Evolutionary conservation across 2,329 filamentous ascomycete species (phyloP).

Genomic region (Proliferodiscus dingleyae): DNA sequence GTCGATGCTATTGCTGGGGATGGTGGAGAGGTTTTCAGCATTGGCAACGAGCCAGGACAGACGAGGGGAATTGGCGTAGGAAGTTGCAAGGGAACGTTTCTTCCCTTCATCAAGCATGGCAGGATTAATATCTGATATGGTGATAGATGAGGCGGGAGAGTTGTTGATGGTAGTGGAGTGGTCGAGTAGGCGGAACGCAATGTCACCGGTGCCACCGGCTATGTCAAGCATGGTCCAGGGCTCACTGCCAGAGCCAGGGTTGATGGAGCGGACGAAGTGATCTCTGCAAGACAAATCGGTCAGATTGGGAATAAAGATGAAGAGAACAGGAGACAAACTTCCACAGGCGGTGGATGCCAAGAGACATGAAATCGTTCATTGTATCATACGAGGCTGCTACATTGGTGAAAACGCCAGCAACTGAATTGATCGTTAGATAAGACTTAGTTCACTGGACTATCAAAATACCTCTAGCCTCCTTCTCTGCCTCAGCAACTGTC

Average conservation of each 20-base stretch:
- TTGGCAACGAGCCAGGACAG: constrained; percentile 83
- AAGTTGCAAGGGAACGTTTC: constrained; percentile 63
- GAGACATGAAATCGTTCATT: constrained; percentile 99
- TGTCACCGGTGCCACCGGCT: constrained; percentile 94
- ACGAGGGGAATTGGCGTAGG: constrained; percentile 47
- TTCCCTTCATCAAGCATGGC: constrained; percentile 88
- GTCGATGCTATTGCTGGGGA: constrained; percentile 72
- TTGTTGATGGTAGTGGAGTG: constrained; percentile 76
- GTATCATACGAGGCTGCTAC: constrained; percentile 86
- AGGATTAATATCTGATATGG: constrained; percentile 92
- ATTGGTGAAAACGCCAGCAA: constrained; percentile 81
- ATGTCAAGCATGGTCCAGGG: constrained; percentile 81
- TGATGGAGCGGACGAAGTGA: constrained; percentile 86
- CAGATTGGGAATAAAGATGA: background rate
- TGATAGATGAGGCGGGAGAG: constrained; percentile 77
- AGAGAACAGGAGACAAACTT: constrained; percentile 47
- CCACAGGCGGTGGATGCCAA: constrained; percentile 95
- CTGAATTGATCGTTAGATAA: constrained; percentile 17
- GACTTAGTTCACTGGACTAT: no score
- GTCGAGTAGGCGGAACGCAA: constrained; percentile 92
- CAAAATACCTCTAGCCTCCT: constrained; percentile 32
- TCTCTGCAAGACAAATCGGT: constrained; percentile 46
- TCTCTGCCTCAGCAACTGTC: constrained; percentile 32
- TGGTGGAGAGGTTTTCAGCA: constrained; percentile 66
- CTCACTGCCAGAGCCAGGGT: constrained; percentile 47